These are phyloP conservation scores for Macrophomina tecta DNA, from an alignment of 2,329 filamentous ascomycete species.

Conservation along the genomic window DNA sequence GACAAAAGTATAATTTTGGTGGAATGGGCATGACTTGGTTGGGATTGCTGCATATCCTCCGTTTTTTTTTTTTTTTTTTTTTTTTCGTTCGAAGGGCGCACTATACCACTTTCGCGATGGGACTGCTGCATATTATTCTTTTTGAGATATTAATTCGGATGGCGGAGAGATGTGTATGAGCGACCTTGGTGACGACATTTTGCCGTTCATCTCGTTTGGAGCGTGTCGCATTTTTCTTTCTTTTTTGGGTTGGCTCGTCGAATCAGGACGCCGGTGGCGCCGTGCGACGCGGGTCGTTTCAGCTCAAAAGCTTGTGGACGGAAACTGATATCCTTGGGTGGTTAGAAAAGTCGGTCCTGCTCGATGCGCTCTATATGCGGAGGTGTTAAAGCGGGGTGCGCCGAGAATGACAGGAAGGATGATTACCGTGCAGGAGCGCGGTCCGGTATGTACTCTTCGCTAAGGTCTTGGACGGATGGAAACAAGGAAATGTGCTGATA, in stretches of 20 bases:
- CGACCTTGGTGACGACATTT: neutral
- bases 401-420: neutral
- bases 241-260: neutral
- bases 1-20: neutral
- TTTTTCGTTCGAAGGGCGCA: neutral
- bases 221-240: neutral
- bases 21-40: neutral
- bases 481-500: neutral
- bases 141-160: no score
- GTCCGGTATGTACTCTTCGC: neutral
- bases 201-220: neutral
- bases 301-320: neutral
- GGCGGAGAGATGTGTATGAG: neutral
- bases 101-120: constrained; percentile 6
- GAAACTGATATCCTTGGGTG: neutral
- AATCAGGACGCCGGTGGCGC: neutral
- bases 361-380: neutral
- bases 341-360: neutral
- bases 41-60: neutral
- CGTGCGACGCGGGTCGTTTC: neutral
- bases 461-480: neutral
- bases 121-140: neutral
- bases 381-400: neutral
- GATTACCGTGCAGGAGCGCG: neutral
- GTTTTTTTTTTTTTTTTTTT: no score